Evolutionary conservation across 2,329 filamentous ascomycete genomes (phyloP), one percentile per base, ranked within the genome.

Genomic region (Diplodia seriata): DNA sequence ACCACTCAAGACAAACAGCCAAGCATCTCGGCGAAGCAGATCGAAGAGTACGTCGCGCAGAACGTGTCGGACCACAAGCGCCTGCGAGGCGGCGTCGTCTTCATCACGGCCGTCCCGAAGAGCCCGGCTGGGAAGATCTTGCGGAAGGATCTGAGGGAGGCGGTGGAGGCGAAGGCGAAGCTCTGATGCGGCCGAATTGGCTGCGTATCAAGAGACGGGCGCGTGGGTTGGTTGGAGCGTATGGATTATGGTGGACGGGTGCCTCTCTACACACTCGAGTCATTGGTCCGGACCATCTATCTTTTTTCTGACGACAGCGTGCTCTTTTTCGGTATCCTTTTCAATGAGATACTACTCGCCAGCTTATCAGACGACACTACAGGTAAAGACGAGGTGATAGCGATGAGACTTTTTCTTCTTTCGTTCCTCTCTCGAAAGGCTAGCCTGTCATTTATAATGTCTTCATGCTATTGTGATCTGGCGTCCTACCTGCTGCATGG

Each of bases 41-140:
- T 83, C 53, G 69, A 72, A 62, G 71, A 72, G 55, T 79, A 61
- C 53, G 75, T 79, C 2, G 77, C 75, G 72, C 54, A 47, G 18
- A 75, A 75, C 29, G 74, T 78, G 20, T 76, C 77, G 18, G 70
- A 70, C 1, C 70, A 80, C 61, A 80, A 80, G 72, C 74, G 76
- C 69, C 67, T 79, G 38, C 73, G 76, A 29, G 78, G 78, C n/a
- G 77, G 77, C 4, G 77, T 80, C 3, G 70, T 77, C 12, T 79
- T 77, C 62, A 14, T 79, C 20, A 74, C 78, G 61, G 73, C 70
- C n/a, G 74, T 80, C 50, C 78, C 78, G 0, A 79, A 79, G 71
- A 76, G 73, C 59, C 73, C 76, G 14, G 70, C 68, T 8, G 77
- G 77, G 2, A 79, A 80, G 73, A 79, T 79, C 50, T 55, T 79